These are phyloP conservation scores for Fusarium sp. DNA, from an alignment of 2,329 filamentous ascomycete species.

Conservation along the genomic window DNA sequence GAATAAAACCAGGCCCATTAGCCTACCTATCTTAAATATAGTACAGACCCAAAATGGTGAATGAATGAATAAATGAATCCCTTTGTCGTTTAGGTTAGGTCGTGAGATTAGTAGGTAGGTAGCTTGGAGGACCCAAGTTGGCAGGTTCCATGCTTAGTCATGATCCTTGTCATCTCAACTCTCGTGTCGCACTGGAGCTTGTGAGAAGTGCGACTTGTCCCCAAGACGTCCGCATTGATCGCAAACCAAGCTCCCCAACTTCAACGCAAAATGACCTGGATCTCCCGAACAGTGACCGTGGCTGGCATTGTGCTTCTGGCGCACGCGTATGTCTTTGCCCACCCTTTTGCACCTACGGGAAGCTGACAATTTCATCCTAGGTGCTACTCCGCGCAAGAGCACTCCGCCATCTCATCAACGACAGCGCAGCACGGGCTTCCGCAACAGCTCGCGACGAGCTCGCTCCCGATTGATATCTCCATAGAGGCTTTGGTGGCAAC, in stretches of 20 bases:
- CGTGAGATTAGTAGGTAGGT: slow-evolving; percentile 1
- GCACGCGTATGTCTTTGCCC: slow-evolving; percentile 74
- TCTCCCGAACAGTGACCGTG: slow-evolving; percentile 73
- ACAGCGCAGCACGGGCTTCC: slow-evolving; percentile 55
- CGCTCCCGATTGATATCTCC: slow-evolving; percentile 83
- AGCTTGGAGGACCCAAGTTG: neutral
- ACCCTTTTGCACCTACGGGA: slow-evolving; percentile 3
- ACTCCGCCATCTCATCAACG: slow-evolving; percentile 74
- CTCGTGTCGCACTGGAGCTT: neutral
- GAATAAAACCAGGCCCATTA: neutral
- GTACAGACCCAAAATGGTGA: neutral
- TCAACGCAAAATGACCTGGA: slow-evolving; percentile 67
- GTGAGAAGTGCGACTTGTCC: slow-evolving; percentile 35
- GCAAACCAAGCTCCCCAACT: slow-evolving; percentile 12
- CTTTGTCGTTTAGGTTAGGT: neutral
- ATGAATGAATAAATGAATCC: neutral
- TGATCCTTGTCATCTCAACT: slow-evolving; percentile 18
- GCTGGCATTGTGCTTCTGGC: slow-evolving; percentile 80
- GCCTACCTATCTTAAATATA: neutral
- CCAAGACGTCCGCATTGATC: slow-evolving; percentile 19
- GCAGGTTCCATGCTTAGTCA: slow-evolving; percentile 36
- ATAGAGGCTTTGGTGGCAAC: slow-evolving; percentile 85
- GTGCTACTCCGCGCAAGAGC: slow-evolving; percentile 95
- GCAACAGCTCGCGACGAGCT: slow-evolving; percentile 51
- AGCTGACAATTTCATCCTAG: slow-evolving; percentile 57